Conservation (phyloP, 352 stramenopile species). For the Thraustotheca clavata region DNA sequence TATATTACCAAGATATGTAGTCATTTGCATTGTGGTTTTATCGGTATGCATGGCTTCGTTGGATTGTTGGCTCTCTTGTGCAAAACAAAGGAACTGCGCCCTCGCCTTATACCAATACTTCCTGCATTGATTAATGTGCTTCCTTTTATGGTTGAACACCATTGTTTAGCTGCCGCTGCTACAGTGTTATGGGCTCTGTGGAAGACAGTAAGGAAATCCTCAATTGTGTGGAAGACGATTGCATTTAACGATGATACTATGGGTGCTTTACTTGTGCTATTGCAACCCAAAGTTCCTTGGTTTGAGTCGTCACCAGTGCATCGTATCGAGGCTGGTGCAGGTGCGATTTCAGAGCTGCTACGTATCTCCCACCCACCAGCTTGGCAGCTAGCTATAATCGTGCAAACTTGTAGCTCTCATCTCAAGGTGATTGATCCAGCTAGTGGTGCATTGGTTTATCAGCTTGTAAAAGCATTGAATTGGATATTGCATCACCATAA, state of each 20-base stretch:
- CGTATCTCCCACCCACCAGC: background rate
- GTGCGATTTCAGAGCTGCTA: background rate
- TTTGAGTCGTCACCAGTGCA: background rate
- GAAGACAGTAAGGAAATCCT: background rate
- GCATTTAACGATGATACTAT: background rate
- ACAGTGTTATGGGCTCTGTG: slow-evolving; percentile 3
- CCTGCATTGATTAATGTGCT: background rate
- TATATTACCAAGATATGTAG: background rate
- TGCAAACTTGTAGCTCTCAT: too few relatives aligned
- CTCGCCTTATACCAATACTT: background rate
- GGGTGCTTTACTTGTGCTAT: background rate
- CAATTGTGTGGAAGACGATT: background rate
- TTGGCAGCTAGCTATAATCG: too few relatives aligned
- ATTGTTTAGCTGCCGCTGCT: background rate
- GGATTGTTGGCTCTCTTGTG: background rate
- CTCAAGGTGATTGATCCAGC: too few relatives aligned
- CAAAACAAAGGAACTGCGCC: background rate
- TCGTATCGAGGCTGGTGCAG: background rate
- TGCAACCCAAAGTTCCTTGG: background rate
- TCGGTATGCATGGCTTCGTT: slow-evolving; percentile 2
- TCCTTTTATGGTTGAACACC: background rate
- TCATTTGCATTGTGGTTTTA: background rate
- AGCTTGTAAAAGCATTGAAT: too few relatives aligned
- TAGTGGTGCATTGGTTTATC: too few relatives aligned
- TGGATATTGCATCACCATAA: too few relatives aligned